Base-by-base conservation (phyloP, 768 basidiomycete species). In the Rhodosporidiobolus odoratus region DNA sequence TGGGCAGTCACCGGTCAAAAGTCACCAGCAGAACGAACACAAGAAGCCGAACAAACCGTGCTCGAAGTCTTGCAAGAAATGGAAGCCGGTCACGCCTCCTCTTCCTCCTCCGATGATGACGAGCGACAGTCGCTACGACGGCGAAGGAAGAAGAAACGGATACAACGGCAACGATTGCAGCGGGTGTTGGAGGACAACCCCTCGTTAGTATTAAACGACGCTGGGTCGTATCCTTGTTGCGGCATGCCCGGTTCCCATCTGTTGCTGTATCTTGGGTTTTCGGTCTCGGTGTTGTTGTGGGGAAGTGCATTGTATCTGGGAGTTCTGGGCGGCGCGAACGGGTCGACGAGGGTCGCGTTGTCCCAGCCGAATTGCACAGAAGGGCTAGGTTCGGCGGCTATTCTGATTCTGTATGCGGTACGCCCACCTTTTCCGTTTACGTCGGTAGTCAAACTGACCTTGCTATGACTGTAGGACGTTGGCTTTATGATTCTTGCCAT, bases 1-100 rank as follows among this genome's bases (percentile, higher is more conserved):
- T 71, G 65, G 65, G 69, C 69, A 13, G 57, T 71, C 15, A 71
- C 69, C 0, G 69, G 69, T 10, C 65, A 61, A 6, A 62, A 71
- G 48, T 71, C 69, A 13, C 69, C 69, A 2, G 21, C 43, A 9
- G 69, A 71, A 38, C 64, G 60, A 1, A 10, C 30, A 15, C 32
- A 34, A 1, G 60, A 66, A 13, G 62, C 62, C 2, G 17, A 66
- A 27, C 15, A 40, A 2, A 37, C 62, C 19, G 47, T 71, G 12
- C 12, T 32, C 32, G 45, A 21, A 27, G 61, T 65, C 27, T 38
- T 71, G n/a, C 7, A 38, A 13, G 48, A 38, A 1, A 30, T 71
- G 30, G 69, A 66, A 19, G 6, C 8, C 4, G 54, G 54, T 19
- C n/a, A 10, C 27, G 56, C 56, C 21, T 23, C 27, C 19, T 58